Base-by-base conservation (phyloP, 495 filamentous ascomycete genomes). In the Geopyxis carbonaria region DNA sequence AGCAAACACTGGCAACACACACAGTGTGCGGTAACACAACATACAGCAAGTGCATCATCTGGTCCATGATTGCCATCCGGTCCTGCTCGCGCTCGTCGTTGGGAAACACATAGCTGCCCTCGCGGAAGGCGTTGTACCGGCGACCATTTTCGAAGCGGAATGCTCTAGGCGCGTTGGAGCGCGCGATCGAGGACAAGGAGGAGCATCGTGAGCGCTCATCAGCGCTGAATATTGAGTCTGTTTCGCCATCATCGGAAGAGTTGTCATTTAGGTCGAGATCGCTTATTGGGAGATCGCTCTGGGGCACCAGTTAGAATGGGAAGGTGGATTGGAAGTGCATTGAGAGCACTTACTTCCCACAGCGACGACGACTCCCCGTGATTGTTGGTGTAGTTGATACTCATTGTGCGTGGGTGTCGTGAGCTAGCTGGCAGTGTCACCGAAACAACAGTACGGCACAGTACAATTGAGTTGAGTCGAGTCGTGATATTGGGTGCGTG, bases 71-170 rank as follows among this genome's bases (percentile, higher is more conserved):
- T 34, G 53, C 50, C 45, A 48, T 48, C 15, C 51, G 36, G 31
- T 54, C 51, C 44, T 54, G 49, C 22, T 54, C 51, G 38, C 49
- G 48, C 48, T 53, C 45, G 13, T 54, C 51, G 34, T 54, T 53
- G 18, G 51, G 51, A 23, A 54, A 10, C 23, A 53, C 27, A 37
- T 43, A 54, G 15, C 53, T 53, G 21, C 50, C 51, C 34, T 53
- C 50, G 16, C 51, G 50, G 24, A 50, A 54, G 11, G 49, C 44
- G 34, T 54, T 49, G 25, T 54, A 54, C 31, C 50, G 49, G 21
- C 51, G 39, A 13, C 49, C 35, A 23, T 54, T 51, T 24, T 54
- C 51, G 30, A 48, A 53, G 13, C 49, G 49, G n/a, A 52, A 53
- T 40, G 36, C 36, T 5, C 16, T 10, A 15, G 28, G 1, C 5